These are phyloP conservation scores for Chaetomiaceae sp. DNA, from an alignment of 2,329 filamentous ascomycete species.

Conservation along the genomic window DNA sequence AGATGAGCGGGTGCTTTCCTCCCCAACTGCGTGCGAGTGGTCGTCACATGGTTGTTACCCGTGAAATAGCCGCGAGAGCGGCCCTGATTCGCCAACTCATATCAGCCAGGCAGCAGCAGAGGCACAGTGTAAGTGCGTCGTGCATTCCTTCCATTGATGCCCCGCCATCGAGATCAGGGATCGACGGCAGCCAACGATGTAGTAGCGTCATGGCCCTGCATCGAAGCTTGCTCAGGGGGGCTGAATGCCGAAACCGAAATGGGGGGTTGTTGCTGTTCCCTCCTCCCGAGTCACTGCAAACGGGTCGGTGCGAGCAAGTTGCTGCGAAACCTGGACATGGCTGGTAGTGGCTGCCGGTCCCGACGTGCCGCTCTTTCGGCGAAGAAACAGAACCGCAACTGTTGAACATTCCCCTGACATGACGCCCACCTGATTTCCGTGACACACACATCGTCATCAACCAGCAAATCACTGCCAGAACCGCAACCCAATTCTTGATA, in stretches of 20 bases:
- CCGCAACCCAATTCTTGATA: neutral
- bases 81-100: neutral
- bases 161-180: neutral
- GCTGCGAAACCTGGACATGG: too few species aligned
- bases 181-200: neutral
- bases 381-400: neutral
- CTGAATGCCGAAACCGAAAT: too few species aligned
- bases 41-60: neutral
- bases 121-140: too few species aligned
- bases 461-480: neutral
- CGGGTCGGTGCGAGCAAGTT: too few species aligned
- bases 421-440: neutral
- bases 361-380: neutral
- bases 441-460: neutral
- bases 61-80: neutral
- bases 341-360: neutral
- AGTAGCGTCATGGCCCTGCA: neutral
- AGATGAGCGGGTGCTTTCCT: neutral
- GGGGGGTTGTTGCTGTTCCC: too few species aligned
- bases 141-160: too few species aligned
- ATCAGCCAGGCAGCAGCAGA: neutral
- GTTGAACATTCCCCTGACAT: neutral
- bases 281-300: too few species aligned
- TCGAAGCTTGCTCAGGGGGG: neutral
- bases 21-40: neutral